phyloP scores from a whole-genome alignment of 139 green algal species.

The Tetradesmus lagerheimii region DNA sequence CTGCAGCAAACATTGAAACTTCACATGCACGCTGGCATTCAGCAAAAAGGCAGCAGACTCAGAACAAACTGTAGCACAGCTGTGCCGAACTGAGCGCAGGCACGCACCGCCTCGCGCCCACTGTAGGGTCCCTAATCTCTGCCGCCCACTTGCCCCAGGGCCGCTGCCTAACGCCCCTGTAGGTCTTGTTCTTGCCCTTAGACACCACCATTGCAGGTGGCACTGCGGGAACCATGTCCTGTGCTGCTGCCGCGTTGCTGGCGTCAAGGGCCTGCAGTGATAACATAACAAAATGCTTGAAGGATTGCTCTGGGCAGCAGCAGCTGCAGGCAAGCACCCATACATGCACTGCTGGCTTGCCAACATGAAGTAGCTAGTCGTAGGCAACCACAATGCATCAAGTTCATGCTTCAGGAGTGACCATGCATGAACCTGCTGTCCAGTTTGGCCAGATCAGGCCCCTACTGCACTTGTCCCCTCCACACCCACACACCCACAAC shows the following conservation, averaged over 20 bases:
- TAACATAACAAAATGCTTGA: not conserved
- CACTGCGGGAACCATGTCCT: conserved; percentile 46
- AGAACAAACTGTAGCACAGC: not conserved
- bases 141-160: conserved; percentile 99
- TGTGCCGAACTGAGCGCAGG: not conserved
- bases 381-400: not conserved
- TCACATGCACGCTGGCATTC: not conserved
- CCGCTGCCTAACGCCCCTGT: conserved; percentile 94
- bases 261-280: not conserved
- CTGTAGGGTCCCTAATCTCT: conserved; percentile 96
- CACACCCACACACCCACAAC: not conserved
- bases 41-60: not conserved
- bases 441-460: not conserved
- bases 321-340: not conserved
- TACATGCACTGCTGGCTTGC: not conserved
- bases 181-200: conserved; percentile 91
- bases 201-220: conserved; percentile 67
- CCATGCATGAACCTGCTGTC: not conserved
- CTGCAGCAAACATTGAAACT: not conserved
- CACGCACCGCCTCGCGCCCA: conserved; percentile 82
- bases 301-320: not conserved
- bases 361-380: not conserved
- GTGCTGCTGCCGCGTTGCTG: not conserved
- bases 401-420: not conserved
- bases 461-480: not conserved